Conservation (phyloP, 108 stramenopile species). For the Epithemia pelagica region DNA sequence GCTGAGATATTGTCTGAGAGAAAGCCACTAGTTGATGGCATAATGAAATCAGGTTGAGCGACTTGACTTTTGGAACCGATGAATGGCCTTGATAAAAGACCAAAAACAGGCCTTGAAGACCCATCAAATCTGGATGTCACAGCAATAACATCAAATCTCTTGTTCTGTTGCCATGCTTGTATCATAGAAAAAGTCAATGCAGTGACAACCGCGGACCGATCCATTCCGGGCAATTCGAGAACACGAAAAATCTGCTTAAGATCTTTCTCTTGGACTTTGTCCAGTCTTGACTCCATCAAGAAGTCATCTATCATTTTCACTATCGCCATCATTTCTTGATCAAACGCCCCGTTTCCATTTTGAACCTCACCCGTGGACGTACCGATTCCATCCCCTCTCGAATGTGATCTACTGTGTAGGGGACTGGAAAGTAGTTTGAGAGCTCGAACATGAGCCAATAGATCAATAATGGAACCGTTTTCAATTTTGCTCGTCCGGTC, state of each 20-base stretch:
- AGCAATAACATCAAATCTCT: neutral
- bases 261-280: neutral
- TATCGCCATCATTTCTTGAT: neutral
- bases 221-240: neutral
- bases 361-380: no score
- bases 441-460: neutral
- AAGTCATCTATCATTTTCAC: neutral
- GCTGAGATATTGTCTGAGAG: conserved; percentile 1
- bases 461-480: neutral
- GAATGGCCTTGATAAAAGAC: no score
- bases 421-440: neutral
- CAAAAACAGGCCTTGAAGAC: no score
- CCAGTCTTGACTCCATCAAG: neutral
- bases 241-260: neutral
- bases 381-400: no score
- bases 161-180: conserved; percentile 2
- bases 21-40: neutral
- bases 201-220: conserved; percentile 20
- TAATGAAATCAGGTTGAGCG: neutral
- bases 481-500: neutral
- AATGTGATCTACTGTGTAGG: no score
- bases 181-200: conserved; percentile 6
- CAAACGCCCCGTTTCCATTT: neutral
- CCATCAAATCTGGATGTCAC: neutral
- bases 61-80: neutral